Evolutionary conservation across 2,329 filamentous ascomycete genomes (phyloP), one percentile per base, ranked within the genome.

Genomic region (Coleophoma cylindrospora): DNA sequence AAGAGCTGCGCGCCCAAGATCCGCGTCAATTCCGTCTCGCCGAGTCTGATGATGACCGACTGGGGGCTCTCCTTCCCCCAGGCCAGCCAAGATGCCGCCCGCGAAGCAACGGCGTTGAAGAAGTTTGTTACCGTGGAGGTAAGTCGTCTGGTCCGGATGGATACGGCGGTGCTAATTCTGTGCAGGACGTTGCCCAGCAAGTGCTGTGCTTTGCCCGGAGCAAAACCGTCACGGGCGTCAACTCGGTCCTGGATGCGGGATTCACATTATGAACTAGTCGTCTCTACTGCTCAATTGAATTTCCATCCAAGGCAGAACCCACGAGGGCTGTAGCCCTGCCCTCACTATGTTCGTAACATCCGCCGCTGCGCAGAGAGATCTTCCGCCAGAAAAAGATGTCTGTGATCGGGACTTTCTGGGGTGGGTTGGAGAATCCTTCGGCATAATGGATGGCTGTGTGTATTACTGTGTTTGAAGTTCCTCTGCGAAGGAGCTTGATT

Each of bases 1-100:
- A 61, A 70, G 4, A 76, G 78, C 51, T 74, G 74, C 11, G 74
- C 73, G 1, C 79, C 80, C 0, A 73, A 71, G 40, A 77, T 84
- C 19, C 63, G 80, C n/a, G 79, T 83, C 6, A 85, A 84, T 54
- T 73, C 68, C 40, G 76, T 84, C 0, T 76, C 73, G 4, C 80
- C 81, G 0, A 80, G 80, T 0, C 54, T 81, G 13, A 60, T 78
- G 51, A 57, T 76, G 37, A 77, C 75, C 58, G 84, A 88, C 63
- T 89, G 85, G 85, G 83, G 83, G 12, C 41, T 43, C 12, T 34
- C 46, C 9, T 53, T 52, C 21, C 33, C 48, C 32, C 45, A 48
- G 21, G 40, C 3, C 4, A 36, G 17, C 3, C 40, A 36, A 34
- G 47, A 43, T 38, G 27, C 14, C 7, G 15, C 27, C 10, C 19